Base-by-base conservation (phyloP, 1,284 basidiomycete genomes). In the Ceratobasidium sp. region DNA sequence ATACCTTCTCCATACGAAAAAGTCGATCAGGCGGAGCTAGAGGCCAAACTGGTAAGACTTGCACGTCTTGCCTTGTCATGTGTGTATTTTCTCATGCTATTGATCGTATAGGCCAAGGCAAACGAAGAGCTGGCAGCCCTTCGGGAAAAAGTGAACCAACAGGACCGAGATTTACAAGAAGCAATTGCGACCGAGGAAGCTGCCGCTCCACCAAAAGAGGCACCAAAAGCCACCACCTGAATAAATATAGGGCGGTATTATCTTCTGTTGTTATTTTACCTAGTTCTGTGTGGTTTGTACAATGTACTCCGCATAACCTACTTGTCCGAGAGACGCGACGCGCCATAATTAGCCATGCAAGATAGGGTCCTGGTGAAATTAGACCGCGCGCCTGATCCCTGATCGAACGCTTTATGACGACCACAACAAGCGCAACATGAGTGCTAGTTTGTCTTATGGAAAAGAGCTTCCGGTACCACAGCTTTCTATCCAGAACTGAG, bases 21-120 rank as follows among this genome's bases (percentile, higher is more conserved):
- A 59, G 90, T 91, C 78, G 82, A 87, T 76, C 81, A 85, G 73
- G 76, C 81, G 7, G 87, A 90, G 12, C 77, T 92, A 11, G 86
- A 89, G 71, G 82, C 82, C 12, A 87, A 88, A 77, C 79, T 84
- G 71, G 89, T 90, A 74, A 56, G 86, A 36, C 56, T 49, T 23
- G 14, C 44, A 33, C 28, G 54, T 11, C 11, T 61, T 60, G 14
- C 36, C 23, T 70, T 30, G 28, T 36, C 14, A 23, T 38, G 36
- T 0, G 8, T 38, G 36, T 38, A 38, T 38, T 38, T 38, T 38
- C 36, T 38, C 8, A 38, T 38, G 36, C 12, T 44, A 38, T 59
- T 62, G 64, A 23, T 44, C 49, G 30, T 33, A 8, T 69, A 87
- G 86, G 79, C 80, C 12, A 84, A 84, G 74, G 78, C 87, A 16